phyloP scores from a whole-genome alignment of 768 basidiomycete genomes.

The Porpolomopsis calyptriformis region DNA sequence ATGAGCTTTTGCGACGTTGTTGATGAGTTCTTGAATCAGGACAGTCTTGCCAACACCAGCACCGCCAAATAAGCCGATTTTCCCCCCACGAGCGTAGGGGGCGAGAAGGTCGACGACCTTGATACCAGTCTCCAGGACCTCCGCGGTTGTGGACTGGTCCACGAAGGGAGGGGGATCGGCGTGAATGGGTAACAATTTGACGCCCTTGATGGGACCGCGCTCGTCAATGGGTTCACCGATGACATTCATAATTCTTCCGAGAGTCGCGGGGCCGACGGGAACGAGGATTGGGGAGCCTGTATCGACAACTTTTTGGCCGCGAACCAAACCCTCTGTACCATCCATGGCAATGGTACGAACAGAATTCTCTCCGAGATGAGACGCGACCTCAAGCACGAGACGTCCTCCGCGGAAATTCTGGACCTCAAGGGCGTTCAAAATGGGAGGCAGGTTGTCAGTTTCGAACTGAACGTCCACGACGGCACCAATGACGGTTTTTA shows the following conservation, averaged over 20 bases:
- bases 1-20: slow-evolving; percentile 99
- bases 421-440: slow-evolving; percentile 98
- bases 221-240: slow-evolving; percentile 99
- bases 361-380: slow-evolving; percentile 97
- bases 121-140: slow-evolving; percentile 99
- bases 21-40: slow-evolving; percentile 98
- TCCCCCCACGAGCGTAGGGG: slow-evolving; percentile 99
- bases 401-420: slow-evolving; percentile 89
- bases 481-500: slow-evolving; percentile 99
- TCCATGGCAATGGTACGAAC: slow-evolving; percentile 99
- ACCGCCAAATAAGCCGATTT: slow-evolving; percentile 99
- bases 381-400: slow-evolving; percentile 97
- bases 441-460: slow-evolving; percentile 87
- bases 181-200: slow-evolving; percentile 87
- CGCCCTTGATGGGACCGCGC: slow-evolving; percentile 97
- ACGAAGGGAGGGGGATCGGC: slow-evolving; percentile 96
- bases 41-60: slow-evolving; percentile 99
- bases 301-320: slow-evolving; percentile 95
- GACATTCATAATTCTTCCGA: slow-evolving; percentile 99
- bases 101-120: slow-evolving; percentile 99
- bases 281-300: slow-evolving; percentile 95
- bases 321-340: slow-evolving; percentile 99
- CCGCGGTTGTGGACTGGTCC: slow-evolving; percentile 97
- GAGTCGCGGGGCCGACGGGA: slow-evolving; percentile 87
- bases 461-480: slow-evolving; percentile 99